Percentiles rank a stretch among this genome's conserved stretches.
Conservation (phyloP, 2,329 filamentous ascomycete species). For the Hypoxylon sp. region DNA sequence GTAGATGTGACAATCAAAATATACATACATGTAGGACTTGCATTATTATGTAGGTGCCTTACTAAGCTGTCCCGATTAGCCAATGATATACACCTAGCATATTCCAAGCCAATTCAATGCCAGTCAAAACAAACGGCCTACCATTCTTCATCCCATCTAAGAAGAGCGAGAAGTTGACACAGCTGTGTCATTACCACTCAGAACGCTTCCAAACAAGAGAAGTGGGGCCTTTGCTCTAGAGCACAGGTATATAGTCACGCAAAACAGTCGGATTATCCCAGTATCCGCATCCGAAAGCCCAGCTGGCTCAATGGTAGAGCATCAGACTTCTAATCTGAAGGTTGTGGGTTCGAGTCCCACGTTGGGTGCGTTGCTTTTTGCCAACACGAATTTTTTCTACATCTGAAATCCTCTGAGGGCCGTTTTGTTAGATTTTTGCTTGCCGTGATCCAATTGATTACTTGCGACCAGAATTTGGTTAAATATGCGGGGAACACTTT, state of each 20-base stretch:
- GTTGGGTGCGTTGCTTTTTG: not conserved
- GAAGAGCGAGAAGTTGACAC: not conserved
- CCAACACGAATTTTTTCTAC: not conserved
- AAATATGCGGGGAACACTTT: not conserved
- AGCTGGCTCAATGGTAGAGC: constrained; percentile 2
- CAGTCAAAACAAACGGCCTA: not conserved
- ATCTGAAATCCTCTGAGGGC: not conserved
- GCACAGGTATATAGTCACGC: not conserved
- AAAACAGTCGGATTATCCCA: not conserved
- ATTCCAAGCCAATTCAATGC: not conserved
- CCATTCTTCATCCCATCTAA: not conserved
- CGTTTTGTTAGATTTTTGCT: not conserved
- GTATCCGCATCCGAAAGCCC: not conserved
- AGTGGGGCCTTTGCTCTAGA: not conserved
- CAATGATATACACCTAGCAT: not conserved
- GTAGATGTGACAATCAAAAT: not conserved
- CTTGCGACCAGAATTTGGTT: no score
- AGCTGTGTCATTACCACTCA: not conserved
- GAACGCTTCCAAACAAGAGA: not conserved
- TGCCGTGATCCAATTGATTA: no score
- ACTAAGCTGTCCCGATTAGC: not conserved
- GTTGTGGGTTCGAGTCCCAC: constrained; percentile 2
- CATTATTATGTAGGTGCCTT: no score
- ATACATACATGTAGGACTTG: no score
- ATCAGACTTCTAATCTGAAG: constrained; percentile 3